phyloP scores from a whole-genome alignment of 441 rosid genomes.

The Erysimum cheiri region DNA sequence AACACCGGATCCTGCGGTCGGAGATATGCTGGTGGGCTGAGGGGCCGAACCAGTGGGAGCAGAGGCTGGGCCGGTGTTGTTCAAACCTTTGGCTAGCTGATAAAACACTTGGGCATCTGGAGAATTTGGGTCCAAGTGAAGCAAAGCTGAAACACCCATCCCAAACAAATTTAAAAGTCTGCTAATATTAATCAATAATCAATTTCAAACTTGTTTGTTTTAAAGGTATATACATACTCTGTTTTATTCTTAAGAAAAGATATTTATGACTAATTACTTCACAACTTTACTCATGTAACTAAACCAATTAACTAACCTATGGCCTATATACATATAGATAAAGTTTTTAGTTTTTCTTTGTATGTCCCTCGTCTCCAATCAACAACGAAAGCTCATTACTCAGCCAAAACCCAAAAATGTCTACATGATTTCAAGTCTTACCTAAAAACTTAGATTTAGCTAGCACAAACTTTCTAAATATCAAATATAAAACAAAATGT shows the following conservation, averaged over 20 bases:
- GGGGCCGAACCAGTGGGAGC: slow-evolving; percentile 46
- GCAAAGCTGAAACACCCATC: slow-evolving; percentile 54
- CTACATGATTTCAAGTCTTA: too few species aligned
- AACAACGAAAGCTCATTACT: too few species aligned
- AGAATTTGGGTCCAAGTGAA: slow-evolving; percentile 71
- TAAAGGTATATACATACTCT: background rate
- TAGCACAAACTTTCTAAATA: background rate
- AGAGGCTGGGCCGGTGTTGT: slow-evolving; percentile 39
- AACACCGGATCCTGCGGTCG: slow-evolving; percentile 28
- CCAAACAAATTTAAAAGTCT: slow-evolving; percentile 3
- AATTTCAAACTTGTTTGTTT: background rate
- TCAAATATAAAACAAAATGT: background rate
- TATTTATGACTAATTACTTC: background rate
- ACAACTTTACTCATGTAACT: background rate
- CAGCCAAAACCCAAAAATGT: too few species aligned
- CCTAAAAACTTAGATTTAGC: background rate
- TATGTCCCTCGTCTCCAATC: too few species aligned
- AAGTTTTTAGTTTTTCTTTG: background rate
- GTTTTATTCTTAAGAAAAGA: background rate
- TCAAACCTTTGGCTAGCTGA: slow-evolving; percentile 48
- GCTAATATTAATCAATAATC: background rate
- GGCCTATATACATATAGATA: background rate
- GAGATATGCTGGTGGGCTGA: slow-evolving; percentile 33
- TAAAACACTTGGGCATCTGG: slow-evolving; percentile 74
- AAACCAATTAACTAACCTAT: background rate